Percentiles rank a stretch among this genome's conserved stretches.
Evolutionary conservation across 2,329 filamentous ascomycete species (phyloP).

Genomic region (Anisogramma anomala): DNA sequence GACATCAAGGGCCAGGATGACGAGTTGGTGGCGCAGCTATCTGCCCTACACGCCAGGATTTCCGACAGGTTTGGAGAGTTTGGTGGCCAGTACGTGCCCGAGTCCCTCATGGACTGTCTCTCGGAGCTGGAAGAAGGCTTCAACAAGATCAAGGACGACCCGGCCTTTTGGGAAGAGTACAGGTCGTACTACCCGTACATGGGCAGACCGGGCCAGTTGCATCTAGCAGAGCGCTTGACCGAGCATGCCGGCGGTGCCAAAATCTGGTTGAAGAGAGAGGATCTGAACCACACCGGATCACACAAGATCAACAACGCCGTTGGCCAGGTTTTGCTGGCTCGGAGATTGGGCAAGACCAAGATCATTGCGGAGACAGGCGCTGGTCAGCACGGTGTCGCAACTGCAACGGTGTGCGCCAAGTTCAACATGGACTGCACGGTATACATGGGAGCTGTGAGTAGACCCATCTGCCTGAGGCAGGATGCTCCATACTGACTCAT

Average conservation of each 20-base stretch:
- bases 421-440: constrained; percentile 97
- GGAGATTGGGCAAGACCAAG: constrained; percentile 80
- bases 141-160: constrained; percentile 74
- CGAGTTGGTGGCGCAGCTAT: constrained; percentile 65
- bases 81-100: constrained; percentile 93
- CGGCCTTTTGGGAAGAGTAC: constrained; percentile 94
- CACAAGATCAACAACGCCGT: constrained; percentile 99
- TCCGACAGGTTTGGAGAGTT: constrained; percentile 90
- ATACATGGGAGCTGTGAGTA: constrained; percentile 76
- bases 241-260: constrained; percentile 83
- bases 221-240: constrained; percentile 78
- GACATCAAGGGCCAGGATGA: constrained; percentile 34
- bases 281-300: constrained; percentile 92
- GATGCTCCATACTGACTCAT: constrained; percentile 17
- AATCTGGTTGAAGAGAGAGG: constrained; percentile 96
- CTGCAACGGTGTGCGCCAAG: constrained; percentile 93
- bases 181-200: constrained; percentile 95
- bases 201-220: constrained; percentile 83
- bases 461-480: background rate
- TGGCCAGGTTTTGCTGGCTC: constrained; percentile 80
- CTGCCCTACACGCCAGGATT: constrained; percentile 68
- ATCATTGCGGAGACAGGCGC: constrained; percentile 98
- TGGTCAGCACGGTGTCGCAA: constrained; percentile 94
- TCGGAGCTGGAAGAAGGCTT: constrained; percentile 85
- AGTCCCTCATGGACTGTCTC: constrained; percentile 95